Conservation (phyloP, 1,284 basidiomycete genomes). For the Melampsora medusae region DNA sequence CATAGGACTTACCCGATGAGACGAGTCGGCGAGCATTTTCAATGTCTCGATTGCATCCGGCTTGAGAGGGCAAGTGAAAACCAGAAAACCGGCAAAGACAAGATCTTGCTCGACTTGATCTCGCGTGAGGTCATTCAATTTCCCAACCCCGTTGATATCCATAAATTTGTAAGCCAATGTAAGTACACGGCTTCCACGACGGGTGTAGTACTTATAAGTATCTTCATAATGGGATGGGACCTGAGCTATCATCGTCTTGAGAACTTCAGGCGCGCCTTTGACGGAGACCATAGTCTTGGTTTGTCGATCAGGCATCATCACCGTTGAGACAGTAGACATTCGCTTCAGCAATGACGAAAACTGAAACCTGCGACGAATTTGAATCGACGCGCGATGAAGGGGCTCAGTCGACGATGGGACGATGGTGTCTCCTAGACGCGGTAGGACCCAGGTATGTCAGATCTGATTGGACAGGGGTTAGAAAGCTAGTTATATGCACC, state of each 20-base stretch:
- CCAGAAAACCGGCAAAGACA: slow-evolving; percentile 82
- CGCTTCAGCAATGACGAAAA: slow-evolving; percentile 92
- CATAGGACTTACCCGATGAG: slow-evolving; percentile 70
- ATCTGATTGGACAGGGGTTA: neutral
- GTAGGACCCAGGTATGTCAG: neutral
- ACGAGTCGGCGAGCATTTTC: slow-evolving; percentile 88
- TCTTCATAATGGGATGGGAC: slow-evolving; percentile 81
- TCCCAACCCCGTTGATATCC: slow-evolving; percentile 57
- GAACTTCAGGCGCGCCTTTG: slow-evolving; percentile 92
- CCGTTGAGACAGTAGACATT: slow-evolving; percentile 82
- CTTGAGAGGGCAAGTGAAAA: slow-evolving; percentile 95
- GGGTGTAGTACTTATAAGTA: slow-evolving; percentile 87
- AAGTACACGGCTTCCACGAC: slow-evolving; percentile 83
- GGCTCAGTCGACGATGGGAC: slow-evolving; percentile 58
- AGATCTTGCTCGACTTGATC: slow-evolving; percentile 74
- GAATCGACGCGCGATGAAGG: slow-evolving; percentile 58
- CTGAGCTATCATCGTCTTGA: slow-evolving; percentile 73
- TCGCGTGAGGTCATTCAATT: slow-evolving; percentile 80
- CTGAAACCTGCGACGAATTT: slow-evolving; percentile 84
- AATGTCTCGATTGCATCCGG: slow-evolving; percentile 81
- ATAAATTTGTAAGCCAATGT: slow-evolving; percentile 82
- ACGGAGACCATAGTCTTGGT: slow-evolving; percentile 63
- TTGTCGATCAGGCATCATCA: slow-evolving; percentile 59
- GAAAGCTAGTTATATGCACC: slow-evolving; percentile 57
- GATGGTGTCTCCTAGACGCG: slow-evolving; percentile 65